These are phyloP conservation scores for Ophiocordyceps camponoti-floridani DNA, from an alignment of 2,329 filamentous ascomycete genomes.

Conservation along the genomic window DNA sequence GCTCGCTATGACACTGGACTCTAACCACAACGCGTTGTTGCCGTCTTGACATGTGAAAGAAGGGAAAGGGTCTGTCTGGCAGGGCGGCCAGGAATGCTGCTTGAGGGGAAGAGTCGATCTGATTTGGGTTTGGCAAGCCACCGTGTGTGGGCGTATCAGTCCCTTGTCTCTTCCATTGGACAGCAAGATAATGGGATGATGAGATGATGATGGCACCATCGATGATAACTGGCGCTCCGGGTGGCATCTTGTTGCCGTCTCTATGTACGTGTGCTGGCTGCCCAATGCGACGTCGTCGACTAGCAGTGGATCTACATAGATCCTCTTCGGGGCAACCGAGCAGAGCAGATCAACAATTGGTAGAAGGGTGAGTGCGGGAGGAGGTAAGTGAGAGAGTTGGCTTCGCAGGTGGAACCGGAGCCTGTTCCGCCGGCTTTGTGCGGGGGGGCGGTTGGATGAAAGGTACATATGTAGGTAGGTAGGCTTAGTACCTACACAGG, in stretches of 20 bases:
- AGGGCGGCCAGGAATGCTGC: no score
- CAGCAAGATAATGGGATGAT: not conserved
- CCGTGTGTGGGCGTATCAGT: not conserved
- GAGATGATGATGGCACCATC: not conserved
- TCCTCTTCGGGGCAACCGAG: not conserved
- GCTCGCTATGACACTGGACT: no score
- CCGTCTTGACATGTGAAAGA: no score
- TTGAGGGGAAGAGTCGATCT: not conserved
- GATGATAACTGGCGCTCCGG: not conserved
- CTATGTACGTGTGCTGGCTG: not conserved
- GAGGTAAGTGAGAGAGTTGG: not conserved
- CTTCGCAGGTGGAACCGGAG: not conserved
- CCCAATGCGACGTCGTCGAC: not conserved
- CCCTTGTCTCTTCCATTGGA: not conserved
- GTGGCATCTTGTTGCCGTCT: not conserved
- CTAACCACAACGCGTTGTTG: no score
- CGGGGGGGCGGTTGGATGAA: not conserved
- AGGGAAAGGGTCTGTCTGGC: no score
- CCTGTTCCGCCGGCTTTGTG: not conserved
- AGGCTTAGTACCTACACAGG: no score
- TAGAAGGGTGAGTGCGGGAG: not conserved
- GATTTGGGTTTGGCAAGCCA: not conserved
- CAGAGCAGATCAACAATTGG: not conserved
- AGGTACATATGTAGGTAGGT: no score
- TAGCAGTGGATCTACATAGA: not conserved